phyloP scores from a whole-genome alignment of 257 asterid genomes.

The Scutellaria barbata region DNA sequence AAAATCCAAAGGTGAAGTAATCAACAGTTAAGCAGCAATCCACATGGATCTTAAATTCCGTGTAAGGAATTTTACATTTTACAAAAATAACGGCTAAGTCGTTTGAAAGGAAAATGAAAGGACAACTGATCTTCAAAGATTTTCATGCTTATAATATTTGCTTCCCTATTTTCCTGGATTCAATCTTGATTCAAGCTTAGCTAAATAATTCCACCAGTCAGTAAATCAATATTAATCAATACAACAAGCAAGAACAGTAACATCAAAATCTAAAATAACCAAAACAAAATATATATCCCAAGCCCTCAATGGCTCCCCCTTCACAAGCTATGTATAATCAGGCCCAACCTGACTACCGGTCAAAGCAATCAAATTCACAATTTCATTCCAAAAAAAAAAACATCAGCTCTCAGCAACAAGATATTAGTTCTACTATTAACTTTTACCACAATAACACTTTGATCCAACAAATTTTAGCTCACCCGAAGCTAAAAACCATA shows the following conservation, averaged over 20 bases:
- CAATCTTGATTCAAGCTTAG: slow-evolving; percentile 14
- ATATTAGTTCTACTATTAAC: not conserved
- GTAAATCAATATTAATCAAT: not conserved
- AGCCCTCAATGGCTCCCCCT: no score
- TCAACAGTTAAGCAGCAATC: no score
- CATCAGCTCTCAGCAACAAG: not conserved
- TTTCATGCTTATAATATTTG: not conserved
- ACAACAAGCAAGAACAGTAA: not conserved
- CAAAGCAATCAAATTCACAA: slow-evolving; percentile 25
- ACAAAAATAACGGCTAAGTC: no score
- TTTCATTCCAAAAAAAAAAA: not conserved
- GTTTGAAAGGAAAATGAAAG: not conserved
- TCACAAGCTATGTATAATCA: not conserved
- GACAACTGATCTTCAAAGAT: not conserved
- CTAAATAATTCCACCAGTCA: slow-evolving; percentile 14
- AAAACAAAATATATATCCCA: not conserved
- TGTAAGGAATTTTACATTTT: no score
- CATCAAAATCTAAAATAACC: slow-evolving; percentile 4
- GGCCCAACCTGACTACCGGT: slow-evolving; percentile 5
- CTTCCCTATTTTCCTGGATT: not conserved
- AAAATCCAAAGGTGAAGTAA: no score
- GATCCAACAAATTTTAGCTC: slow-evolving; percentile 27
- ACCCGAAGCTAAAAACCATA: slow-evolving; percentile 46
- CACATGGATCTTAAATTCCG: no score
- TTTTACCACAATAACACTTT: not conserved